A percentile compares a stretch with the other conserved stretches of the same genome.
phyloP scores from a whole-genome alignment of 768 basidiomycete genomes.

The Xerocomus potaroensis region DNA sequence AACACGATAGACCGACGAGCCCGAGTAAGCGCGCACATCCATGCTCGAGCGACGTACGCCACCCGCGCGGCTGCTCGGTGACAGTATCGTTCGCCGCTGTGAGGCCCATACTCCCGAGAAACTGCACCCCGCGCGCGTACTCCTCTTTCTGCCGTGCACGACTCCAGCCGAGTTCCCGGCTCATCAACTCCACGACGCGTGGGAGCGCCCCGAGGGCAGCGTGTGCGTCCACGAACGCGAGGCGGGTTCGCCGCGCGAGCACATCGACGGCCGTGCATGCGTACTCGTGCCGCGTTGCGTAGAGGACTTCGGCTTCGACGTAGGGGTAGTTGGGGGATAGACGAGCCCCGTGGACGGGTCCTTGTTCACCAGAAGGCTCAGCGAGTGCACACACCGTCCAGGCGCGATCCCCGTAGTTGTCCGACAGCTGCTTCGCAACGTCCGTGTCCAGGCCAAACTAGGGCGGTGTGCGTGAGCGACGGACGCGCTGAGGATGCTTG shows the following conservation, averaged over 20 bases:
- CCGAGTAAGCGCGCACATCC: conserved; percentile 23
- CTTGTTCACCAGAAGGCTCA: conserved; percentile 66
- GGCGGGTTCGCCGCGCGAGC: conserved; percentile 86
- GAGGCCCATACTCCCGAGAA: conserved; percentile 85
- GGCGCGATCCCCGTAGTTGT: conserved; percentile 92
- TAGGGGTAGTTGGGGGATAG: conserved; percentile 74
- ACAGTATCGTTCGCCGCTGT: conserved; percentile 40
- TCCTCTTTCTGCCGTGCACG: conserved; percentile 54
- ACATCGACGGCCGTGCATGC: conserved; percentile 91
- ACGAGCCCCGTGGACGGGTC: conserved; percentile 84
- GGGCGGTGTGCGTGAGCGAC: too few relatives aligned
- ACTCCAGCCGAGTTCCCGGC: conserved; percentile 78
- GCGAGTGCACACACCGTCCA: conserved; percentile 90
- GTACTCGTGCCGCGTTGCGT: conserved; percentile 87
- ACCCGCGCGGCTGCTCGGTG: conserved; percentile 2
- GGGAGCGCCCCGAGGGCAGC: conserved; percentile 84
- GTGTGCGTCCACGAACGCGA: conserved; percentile 89
- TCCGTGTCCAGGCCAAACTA: conserved; percentile 90
- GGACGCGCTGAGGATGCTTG: too few relatives aligned
- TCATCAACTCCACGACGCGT: conserved; percentile 88
- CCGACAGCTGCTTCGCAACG: conserved; percentile 89
- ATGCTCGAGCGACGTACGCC: conserved; percentile 14
- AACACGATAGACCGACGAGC: conserved; percentile 3
- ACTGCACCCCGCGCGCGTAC: conserved; percentile 52
- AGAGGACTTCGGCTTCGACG: conserved; percentile 91